phyloP scores from a whole-genome alignment of 805 yeast genomes.

The Saccharomycopsis fodiens region DNA sequence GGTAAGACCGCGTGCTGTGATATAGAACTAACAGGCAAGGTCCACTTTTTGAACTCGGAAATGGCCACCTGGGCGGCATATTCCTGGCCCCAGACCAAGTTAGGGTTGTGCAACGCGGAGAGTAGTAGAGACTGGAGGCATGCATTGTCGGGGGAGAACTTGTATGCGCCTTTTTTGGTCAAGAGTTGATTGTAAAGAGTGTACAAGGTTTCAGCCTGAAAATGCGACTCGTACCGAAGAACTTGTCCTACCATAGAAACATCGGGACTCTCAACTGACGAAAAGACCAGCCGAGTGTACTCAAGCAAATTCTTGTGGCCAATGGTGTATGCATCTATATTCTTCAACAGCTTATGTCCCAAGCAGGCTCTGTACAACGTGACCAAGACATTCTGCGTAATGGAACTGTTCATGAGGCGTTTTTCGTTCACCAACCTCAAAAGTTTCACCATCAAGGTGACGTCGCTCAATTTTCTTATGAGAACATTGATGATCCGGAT shows the following conservation, averaged over 20 bases:
- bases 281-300: conserved; percentile 23
- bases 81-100: conserved; percentile 39
- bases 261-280: conserved; percentile 20
- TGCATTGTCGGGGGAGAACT: conserved; percentile 25
- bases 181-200: conserved; percentile 24
- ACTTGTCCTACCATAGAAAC: conserved; percentile 22
- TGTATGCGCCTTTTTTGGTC: conserved; percentile 20
- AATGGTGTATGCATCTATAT: neutral
- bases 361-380: conserved; percentile 6
- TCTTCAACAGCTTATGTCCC: neutral
- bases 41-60: conserved; percentile 41
- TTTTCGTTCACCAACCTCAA: conserved; percentile 1
- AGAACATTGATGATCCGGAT: conserved; percentile 5
- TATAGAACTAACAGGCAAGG: conserved; percentile 22
- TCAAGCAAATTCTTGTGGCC: conserved; percentile 13
- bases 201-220: conserved; percentile 28
- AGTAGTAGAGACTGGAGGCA: conserved; percentile 39
- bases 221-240: conserved; percentile 27
- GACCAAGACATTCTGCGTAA: conserved; percentile 3
- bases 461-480: conserved; percentile 4
- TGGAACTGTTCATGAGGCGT: conserved; percentile 5
- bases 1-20: conserved; percentile 31
- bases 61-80: conserved; percentile 56
- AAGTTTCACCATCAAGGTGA: conserved; percentile 2
- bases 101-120: conserved; percentile 33